Evolutionary conservation across 1,284 basidiomycete species (phyloP), one percentile per base, ranked within the genome.

Genomic region (Abortiporus biennis): DNA sequence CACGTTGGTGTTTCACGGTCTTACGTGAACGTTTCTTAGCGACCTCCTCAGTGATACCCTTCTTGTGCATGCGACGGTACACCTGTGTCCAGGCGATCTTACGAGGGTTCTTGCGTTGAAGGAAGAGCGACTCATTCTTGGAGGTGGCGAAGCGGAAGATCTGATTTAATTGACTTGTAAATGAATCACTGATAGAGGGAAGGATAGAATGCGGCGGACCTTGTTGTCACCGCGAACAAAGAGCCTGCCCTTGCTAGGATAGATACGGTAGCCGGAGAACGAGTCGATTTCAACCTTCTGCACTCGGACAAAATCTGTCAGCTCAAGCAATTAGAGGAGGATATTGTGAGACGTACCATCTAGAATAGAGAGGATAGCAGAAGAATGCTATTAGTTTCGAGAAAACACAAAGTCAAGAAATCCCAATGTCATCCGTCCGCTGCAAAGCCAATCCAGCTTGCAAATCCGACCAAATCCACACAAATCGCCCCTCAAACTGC

Each of bases 61-160:
- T 99, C 85, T 96, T 97, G 84, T 99, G 96, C 85, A 97, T 93
- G 59, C 92, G 87, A 58, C 95, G 89, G 84, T 91, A 99, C 47
- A 93, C 85, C 62, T 82, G 76, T 47, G 95, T 99, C 96, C 95
- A 99, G 54, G 95, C 89, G 70, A 99, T 93, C 85, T 99, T 98
- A 66, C 95, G 91, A 44, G 96, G 95, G 80, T 99, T 99, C 79
- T 99, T 99, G 75, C 95, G 91, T 72, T 99, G 96, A 50, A 92
- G 76, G 87, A 99, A 99, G 55, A 99, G 87, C 49, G 94, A 98
- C 58, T 94, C 80, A 65, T 81, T 87, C 83, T 96, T 96, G 54
- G 88, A 86, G 62, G 67, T 76, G 56, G 83, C 72, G 69, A 94
- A 94, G 65, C 92, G 90, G 85, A 95, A 95, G 63, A 92, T 80